These are phyloP conservation scores for Colletotrichum trifolii DNA, from an alignment of 2,329 filamentous ascomycete genomes.

Conservation along the genomic window DNA sequence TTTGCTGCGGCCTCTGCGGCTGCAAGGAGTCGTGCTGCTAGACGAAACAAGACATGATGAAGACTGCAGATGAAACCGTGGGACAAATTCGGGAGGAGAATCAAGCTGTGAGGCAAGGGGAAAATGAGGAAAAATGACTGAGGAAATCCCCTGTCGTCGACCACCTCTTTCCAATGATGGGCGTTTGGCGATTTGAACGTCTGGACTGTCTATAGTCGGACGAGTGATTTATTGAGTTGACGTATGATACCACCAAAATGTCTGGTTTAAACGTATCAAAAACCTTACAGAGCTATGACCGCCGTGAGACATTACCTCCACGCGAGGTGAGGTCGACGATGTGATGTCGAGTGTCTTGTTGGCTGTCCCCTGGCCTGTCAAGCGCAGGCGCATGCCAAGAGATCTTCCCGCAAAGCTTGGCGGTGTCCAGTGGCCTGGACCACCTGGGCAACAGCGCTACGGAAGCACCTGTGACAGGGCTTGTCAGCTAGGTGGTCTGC, in stretches of 20 bases:
- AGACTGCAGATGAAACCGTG: no score
- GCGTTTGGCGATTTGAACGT: conserved; percentile 26
- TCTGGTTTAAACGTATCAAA: background rate
- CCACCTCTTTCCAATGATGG: background rate
- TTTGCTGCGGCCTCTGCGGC: conserved; percentile 58
- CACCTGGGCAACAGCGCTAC: no score
- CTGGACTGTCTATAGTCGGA: background rate
- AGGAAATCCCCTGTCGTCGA: background rate
- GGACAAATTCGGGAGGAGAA: background rate
- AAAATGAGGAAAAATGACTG: background rate
- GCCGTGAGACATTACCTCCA: conserved; percentile 1
- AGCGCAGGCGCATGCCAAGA: conserved; percentile 33
- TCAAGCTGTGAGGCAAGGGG: background rate
- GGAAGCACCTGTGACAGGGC: no score
- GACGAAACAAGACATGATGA: conserved; percentile 2
- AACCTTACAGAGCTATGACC: background rate
- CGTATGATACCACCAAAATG: background rate
- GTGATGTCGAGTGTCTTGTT: no score
- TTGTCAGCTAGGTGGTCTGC: no score
- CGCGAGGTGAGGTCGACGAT: background rate
- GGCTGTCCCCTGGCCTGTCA: conserved; percentile 25
- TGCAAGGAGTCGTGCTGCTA: conserved; percentile 58
- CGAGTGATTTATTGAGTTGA: conserved; percentile 9
- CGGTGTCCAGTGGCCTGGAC: conserved; percentile 10
- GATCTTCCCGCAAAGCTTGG: conserved; percentile 36